Base-by-base conservation (phyloP, 1,284 basidiomycete genomes). In the Puccinia triticina region DNA sequence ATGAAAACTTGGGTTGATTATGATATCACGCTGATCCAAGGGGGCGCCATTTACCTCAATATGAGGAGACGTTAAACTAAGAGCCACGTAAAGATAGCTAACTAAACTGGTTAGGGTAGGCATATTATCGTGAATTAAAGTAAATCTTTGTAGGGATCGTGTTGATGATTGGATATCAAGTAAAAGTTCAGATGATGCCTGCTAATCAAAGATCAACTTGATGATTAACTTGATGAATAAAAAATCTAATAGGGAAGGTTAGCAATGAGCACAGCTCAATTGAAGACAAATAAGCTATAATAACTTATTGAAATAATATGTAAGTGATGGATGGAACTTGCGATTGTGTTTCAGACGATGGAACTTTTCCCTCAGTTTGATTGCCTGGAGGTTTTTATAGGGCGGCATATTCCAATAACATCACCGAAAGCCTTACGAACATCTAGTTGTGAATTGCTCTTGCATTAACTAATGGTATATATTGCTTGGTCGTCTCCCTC, bases 181-280 rank as follows among this genome's bases (percentile, higher is more conserved):
- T n/a, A n/a, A 21, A 29, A 57, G 3, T 16, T 61, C 29, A 61
- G 26, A 61, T 34, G 59, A 61, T 34, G 26, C 12, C 3, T 61
- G 14, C 8, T 34, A 61, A 5, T 34, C 59, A 29, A 61, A 61
- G 59, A 61, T 29, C 29, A 61, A 32, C 59, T 61, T 61, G 32
- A 10, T 8, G 32, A 61, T 29, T n/a, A 59, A 59, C 23, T 11
- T 26, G 1, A 26, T n/a, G 26, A 59, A 59, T 26, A 11, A 59
- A 12, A 29, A 4, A 8, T 8, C n/a, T 12, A 34, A 29, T 32
- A 34, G 18, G 26, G 59, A 61, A 61, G 59, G 59, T 61, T 11
- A 32, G 29, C 29, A 34, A 61, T 61, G 59, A 61, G 59, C 59
- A 61, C 59, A 61, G 59, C 59, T 61, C 59, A 29, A 61, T 61